Conservation (phyloP, 2,329 filamentous ascomycete species). For the Colletotrichum lentis region DNA sequence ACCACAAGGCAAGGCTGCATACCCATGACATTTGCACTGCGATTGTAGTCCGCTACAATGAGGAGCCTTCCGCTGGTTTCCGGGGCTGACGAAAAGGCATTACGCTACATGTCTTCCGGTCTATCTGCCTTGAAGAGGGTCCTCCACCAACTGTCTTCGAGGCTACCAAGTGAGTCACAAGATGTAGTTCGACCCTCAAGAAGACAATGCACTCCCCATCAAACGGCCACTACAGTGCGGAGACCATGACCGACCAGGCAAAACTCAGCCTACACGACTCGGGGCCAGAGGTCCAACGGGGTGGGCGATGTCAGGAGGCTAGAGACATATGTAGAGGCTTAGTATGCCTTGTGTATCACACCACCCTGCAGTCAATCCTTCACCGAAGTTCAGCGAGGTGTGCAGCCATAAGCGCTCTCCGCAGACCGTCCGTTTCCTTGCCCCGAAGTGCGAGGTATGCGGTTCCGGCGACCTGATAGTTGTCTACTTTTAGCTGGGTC, state of each 20-base stretch:
- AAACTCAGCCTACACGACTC: constrained; percentile 6
- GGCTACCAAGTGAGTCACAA: not conserved
- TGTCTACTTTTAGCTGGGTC: not conserved
- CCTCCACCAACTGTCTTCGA: not conserved
- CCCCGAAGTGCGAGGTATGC: not conserved
- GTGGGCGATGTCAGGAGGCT: not conserved
- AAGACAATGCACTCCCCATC: not conserved
- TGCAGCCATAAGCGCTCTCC: not conserved
- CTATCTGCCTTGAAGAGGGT: constrained; percentile 9
- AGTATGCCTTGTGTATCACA: constrained; percentile 13
- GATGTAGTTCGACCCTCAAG: constrained; percentile 1
- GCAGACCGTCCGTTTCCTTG: not conserved
- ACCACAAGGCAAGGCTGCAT: not conserved
- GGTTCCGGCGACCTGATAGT: not conserved
- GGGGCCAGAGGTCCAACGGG: not conserved
- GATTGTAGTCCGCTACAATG: not conserved
- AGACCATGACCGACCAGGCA: not conserved
- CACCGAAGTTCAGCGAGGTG: constrained; percentile 24
- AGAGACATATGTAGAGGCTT: not conserved
- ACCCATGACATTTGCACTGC: not conserved
- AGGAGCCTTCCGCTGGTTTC: not conserved
- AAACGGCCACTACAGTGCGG: not conserved
- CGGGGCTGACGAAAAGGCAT: constrained; percentile 9
- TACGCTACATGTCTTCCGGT: not conserved
- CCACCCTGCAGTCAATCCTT: not conserved